These are phyloP conservation scores for Alternaria sp. DNA, from an alignment of 2,329 filamentous ascomycete species.

Conservation along the genomic window DNA sequence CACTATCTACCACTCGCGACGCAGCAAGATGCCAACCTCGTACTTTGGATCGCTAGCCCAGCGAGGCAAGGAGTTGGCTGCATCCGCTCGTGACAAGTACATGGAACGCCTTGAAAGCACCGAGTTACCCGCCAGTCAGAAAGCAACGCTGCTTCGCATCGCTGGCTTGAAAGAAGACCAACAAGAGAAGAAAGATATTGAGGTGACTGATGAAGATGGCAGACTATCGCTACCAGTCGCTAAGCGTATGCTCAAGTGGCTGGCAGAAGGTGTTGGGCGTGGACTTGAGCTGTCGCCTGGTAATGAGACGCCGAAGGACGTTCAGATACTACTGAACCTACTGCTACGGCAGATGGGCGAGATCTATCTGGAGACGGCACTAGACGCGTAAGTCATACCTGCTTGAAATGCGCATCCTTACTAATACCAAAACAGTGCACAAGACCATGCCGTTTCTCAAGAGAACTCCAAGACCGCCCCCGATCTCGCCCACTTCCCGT, in stretches of 20 bases:
- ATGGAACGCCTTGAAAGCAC: slow-evolving; percentile 87
- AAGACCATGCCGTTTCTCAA: slow-evolving; percentile 75
- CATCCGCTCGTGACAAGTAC: slow-evolving; percentile 89
- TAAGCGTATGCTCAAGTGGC: slow-evolving; percentile 98
- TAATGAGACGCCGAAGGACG: slow-evolving; percentile 91
- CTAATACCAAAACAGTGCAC: slow-evolving; percentile 42
- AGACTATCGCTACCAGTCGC: slow-evolving; percentile 81
- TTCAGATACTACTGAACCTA: slow-evolving; percentile 81
- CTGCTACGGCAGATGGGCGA: slow-evolving; percentile 88
- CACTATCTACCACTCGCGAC: slow-evolving; percentile 87
- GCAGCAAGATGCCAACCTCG: slow-evolving; percentile 86
- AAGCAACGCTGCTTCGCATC: slow-evolving; percentile 86
- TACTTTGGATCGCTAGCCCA: slow-evolving; percentile 94
- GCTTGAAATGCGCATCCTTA: neutral
- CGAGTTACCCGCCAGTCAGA: slow-evolving; percentile 86
- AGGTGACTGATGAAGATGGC: slow-evolving; percentile 90
- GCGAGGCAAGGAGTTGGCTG: slow-evolving; percentile 85
- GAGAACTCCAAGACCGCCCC: slow-evolving; percentile 85
- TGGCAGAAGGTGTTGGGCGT: slow-evolving; percentile 91
- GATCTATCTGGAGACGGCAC: slow-evolving; percentile 71
- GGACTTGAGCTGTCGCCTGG: slow-evolving; percentile 88
- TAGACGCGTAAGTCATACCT: slow-evolving; percentile 60
- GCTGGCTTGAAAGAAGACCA: slow-evolving; percentile 80
- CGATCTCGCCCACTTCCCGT: slow-evolving; percentile 82
- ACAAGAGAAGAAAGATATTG: slow-evolving; percentile 81